phyloP scores from a whole-genome alignment of 2,329 filamentous ascomycete species.

The Microsporum audouinii region DNA sequence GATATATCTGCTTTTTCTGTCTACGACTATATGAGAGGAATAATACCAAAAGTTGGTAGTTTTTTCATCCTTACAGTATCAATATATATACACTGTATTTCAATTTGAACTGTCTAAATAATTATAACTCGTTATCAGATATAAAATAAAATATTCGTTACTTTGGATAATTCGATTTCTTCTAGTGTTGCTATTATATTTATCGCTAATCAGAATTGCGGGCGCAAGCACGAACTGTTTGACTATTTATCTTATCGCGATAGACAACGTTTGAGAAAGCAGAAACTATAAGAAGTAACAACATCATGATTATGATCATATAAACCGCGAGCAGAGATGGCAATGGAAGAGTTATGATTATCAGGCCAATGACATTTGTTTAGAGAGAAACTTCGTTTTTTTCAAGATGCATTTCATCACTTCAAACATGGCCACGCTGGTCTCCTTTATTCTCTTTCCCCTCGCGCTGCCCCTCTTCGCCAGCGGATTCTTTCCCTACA shows the following conservation, averaged over 20 bases:
- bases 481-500: constrained; percentile 93
- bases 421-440: constrained; percentile 1
- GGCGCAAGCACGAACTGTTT: background rate
- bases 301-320: background rate
- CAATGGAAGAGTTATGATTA: background rate
- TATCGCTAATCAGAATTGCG: constrained; percentile 2
- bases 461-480: constrained; percentile 67
- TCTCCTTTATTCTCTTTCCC: constrained; percentile 68
- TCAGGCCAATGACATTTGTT: background rate
- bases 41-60: background rate
- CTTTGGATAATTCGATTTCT: background rate
- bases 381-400: background rate
- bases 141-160: background rate
- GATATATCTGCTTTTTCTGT: background rate
- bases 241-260: background rate
- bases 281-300: background rate
- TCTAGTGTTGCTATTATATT: background rate
- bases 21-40: background rate
- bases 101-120: background rate
- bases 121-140: background rate
- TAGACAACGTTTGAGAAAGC: background rate
- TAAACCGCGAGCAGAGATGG: background rate
- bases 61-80: background rate
- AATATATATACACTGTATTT: background rate
- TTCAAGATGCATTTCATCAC: background rate